Evolutionary conservation across 345 rosid species (phyloP).

Genomic region (Clausena lansium): DNA sequence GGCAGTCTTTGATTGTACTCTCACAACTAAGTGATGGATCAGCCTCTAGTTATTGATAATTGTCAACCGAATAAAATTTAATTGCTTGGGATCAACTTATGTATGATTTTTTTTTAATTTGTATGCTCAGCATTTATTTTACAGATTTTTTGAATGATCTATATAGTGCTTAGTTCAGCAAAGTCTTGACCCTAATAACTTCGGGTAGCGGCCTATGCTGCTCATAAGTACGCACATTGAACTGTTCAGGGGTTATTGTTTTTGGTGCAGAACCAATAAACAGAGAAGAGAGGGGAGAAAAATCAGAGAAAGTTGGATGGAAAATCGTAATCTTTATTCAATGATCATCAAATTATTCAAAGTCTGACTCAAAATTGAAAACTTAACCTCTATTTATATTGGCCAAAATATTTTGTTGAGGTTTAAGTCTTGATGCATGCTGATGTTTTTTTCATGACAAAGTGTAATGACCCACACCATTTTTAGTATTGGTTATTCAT

Average conservation of each 20-base stretch:
- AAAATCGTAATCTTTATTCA: background rate
- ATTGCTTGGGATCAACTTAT: background rate
- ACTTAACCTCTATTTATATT: background rate
- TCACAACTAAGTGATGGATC: background rate
- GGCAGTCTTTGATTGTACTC: background rate
- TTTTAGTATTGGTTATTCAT: background rate
- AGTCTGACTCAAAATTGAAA: background rate
- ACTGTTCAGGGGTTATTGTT: background rate
- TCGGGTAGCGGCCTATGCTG: background rate
- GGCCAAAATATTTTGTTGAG: background rate
- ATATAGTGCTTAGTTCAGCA: background rate
- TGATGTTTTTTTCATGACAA: background rate
- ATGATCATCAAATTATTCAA: background rate
- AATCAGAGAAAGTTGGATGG: background rate
- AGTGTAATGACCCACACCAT: background rate
- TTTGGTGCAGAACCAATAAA: no score
- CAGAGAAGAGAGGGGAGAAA: background rate
- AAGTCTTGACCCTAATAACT: background rate
- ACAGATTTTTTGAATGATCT: background rate
- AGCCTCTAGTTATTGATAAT: background rate
- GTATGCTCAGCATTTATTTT: background rate
- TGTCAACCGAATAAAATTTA: background rate
- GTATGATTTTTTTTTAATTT: background rate
- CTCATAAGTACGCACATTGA: background rate
- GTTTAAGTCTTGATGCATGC: background rate